phyloP scores from a whole-genome alignment of 2,329 filamentous ascomycete species.

The Pyrenophora teres region DNA sequence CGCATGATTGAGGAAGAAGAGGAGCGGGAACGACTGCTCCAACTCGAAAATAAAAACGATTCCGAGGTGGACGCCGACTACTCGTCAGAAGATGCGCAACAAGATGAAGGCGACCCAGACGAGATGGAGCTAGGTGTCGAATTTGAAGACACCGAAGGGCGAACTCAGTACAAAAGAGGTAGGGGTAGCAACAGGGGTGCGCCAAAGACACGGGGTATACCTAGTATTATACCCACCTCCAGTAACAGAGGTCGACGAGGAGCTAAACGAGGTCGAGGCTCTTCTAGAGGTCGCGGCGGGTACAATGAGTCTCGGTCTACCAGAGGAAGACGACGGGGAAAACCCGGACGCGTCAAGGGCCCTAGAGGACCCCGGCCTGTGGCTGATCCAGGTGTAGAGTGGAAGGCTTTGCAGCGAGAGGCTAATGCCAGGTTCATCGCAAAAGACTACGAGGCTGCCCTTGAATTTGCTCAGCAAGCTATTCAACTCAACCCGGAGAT shows the following conservation, averaged over 20 bases:
- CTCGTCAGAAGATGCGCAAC: constrained; percentile 38
- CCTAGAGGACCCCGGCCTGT: constrained; percentile 57
- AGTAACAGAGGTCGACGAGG: constrained; percentile 25
- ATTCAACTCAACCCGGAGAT: constrained; percentile 62
- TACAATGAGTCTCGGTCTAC: constrained; percentile 20
- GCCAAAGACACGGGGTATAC: neutral
- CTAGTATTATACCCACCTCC: constrained; percentile 5
- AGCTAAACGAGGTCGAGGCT: constrained; percentile 32
- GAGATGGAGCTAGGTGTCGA: constrained; percentile 38
- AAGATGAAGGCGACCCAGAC: constrained; percentile 40
- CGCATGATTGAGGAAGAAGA: constrained; percentile 29
- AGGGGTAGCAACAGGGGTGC: constrained; percentile 9
- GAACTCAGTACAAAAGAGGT: constrained; percentile 22
- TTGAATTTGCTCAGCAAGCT: constrained; percentile 40
- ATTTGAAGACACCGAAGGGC: constrained; percentile 35
- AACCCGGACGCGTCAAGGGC: constrained; percentile 37
- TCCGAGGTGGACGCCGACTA: constrained; percentile 45
- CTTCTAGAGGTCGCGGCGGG: constrained; percentile 33
- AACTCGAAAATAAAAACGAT: constrained; percentile 37
- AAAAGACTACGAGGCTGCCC: constrained; percentile 60
- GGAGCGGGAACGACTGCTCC: constrained; percentile 37
- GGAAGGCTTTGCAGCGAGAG: constrained; percentile 68
- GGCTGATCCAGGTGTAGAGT: constrained; percentile 71
- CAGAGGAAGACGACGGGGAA: constrained; percentile 30
- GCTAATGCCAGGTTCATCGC: constrained; percentile 71